These are phyloP conservation scores for Lophiotrema nucula DNA, from an alignment of 495 filamentous ascomycete genomes.

Conservation along the genomic window DNA sequence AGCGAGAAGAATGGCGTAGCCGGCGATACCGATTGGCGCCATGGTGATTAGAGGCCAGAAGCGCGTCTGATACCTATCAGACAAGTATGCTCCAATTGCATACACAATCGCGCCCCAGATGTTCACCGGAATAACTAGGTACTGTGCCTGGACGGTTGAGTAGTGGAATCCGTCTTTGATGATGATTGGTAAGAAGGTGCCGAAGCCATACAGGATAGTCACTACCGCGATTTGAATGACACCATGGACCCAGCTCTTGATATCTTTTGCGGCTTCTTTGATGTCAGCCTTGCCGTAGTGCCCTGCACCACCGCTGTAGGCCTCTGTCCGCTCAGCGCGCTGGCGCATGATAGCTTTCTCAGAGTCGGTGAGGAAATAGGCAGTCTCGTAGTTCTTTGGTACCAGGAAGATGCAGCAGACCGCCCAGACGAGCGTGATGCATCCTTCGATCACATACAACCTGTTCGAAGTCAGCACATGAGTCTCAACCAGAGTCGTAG, in stretches of 20 bases:
- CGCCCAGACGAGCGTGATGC: constrained; percentile 40
- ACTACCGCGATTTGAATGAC: constrained; percentile 29
- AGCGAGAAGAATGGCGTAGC: constrained; percentile 31
- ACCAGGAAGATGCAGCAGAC: constrained; percentile 39
- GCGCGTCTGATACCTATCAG: constrained; percentile 26
- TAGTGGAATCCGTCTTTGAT: constrained; percentile 29
- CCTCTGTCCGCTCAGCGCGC: constrained; percentile 25
- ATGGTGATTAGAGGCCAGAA: constrained; percentile 27
- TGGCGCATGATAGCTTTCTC: constrained; percentile 32
- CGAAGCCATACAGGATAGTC: constrained; percentile 33
- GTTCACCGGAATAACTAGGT: constrained; percentile 35
- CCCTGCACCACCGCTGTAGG: constrained; percentile 28
- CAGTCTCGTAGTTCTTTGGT: constrained; percentile 42
- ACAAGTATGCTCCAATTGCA: constrained; percentile 29
- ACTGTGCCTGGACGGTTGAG: constrained; percentile 27
- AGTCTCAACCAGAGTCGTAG: not conserved
- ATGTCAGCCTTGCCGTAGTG: constrained; percentile 29
- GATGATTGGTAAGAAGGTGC: constrained; percentile 32
- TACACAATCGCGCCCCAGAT: constrained; percentile 35
- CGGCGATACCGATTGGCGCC: constrained; percentile 33
- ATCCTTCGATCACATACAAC: constrained; percentile 46
- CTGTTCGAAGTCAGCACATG: constrained; percentile 25
- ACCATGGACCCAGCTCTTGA: constrained; percentile 29
- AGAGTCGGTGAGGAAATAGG: constrained; percentile 34
- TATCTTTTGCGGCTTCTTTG: constrained; percentile 26